Evolutionary conservation across 2,329 filamentous ascomycete species (phyloP).

Genomic region (Xylariales sp.): DNA sequence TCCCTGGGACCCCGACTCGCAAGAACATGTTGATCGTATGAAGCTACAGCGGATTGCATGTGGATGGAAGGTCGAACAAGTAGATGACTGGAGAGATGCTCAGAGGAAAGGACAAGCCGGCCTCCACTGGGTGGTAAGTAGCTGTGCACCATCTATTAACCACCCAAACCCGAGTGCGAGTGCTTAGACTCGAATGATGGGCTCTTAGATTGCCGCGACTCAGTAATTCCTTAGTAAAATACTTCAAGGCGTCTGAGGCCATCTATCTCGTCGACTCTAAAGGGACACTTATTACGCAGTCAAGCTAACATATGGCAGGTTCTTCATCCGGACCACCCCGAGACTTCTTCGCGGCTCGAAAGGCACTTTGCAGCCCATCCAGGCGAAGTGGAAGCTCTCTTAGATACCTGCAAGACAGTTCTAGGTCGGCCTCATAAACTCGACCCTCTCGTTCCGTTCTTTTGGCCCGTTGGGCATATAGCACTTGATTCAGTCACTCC

Average conservation of each 20-base stretch:
- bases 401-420: constrained; percentile 38
- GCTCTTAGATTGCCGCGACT: not conserved
- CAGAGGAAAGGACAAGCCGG: constrained; percentile 37
- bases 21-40: constrained; percentile 41
- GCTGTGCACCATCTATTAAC: not conserved
- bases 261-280: not conserved
- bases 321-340: constrained; percentile 36
- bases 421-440: constrained; percentile 38
- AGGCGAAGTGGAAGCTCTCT: constrained; percentile 30
- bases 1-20: constrained; percentile 41
- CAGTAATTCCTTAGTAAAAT: not conserved
- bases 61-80: constrained; percentile 39
- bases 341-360: constrained; percentile 38
- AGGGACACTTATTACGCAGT: not conserved
- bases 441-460: constrained; percentile 28
- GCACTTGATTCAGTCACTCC: constrained; percentile 43
- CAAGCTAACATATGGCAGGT: constrained; percentile 31
- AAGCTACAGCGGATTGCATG: constrained; percentile 40
- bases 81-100: constrained; percentile 35
- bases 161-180: not conserved
- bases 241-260: not conserved
- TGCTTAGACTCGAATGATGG: not conserved
- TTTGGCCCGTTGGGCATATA: constrained; percentile 51
- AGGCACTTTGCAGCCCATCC: constrained; percentile 42
- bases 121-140: constrained; percentile 41